Percentiles rank a stretch among this genome's conserved stretches.
Conservation (phyloP, 345 rosid species). For the Cardamine chenopodiifolia region DNA sequence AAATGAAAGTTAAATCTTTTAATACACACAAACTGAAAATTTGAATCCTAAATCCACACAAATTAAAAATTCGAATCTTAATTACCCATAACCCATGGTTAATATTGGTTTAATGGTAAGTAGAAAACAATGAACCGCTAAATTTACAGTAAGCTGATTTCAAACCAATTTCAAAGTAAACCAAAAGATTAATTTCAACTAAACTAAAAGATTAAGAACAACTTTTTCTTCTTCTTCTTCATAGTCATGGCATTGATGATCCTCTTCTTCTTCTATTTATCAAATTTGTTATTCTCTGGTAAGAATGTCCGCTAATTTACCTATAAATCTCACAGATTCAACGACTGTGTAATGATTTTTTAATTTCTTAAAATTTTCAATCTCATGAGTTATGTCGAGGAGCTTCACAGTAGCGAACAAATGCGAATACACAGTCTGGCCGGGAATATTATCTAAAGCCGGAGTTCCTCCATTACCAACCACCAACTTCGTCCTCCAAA, state of each 20-base stretch:
- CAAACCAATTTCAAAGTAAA: no score
- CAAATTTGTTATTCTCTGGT: slow-evolving; percentile 10
- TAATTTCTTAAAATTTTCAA: background rate
- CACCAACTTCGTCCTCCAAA: slow-evolving; percentile 74
- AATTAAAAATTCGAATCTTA: no score
- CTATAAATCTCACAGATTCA: background rate
- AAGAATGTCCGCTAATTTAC: background rate
- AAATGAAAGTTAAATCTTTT: no score
- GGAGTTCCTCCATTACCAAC: slow-evolving; percentile 59
- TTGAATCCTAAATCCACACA: no score
- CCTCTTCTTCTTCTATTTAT: background rate
- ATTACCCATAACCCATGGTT: no score
- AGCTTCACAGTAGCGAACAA: slow-evolving; percentile 66
- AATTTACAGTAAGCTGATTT: no score
- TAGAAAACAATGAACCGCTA: no score
- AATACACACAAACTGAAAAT: no score
- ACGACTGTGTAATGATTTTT: background rate
- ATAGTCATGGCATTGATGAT: slow-evolving; percentile 22
- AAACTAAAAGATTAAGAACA: no score
- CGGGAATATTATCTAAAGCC: slow-evolving; percentile 80
- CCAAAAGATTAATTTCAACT: no score
- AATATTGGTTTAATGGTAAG: no score
- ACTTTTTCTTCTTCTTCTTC: background rate
- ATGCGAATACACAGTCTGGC: slow-evolving; percentile 80
- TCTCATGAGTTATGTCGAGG: slow-evolving; percentile 52